These are phyloP conservation scores for Arctostaphylos glauca DNA, from an alignment of 148 eudicot species.

Conservation along the genomic window DNA sequence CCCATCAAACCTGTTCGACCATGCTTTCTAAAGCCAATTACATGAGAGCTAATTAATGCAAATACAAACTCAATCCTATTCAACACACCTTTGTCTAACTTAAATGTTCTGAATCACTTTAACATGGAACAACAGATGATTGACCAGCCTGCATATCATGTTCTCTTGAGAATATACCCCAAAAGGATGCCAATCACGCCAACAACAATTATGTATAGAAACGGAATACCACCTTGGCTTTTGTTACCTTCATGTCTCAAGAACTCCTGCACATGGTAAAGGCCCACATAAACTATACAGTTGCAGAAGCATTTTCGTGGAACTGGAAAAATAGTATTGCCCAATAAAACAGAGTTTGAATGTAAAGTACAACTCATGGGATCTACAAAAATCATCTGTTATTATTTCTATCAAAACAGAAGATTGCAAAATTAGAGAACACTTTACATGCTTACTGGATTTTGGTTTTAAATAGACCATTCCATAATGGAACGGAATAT, in stretches of 20 bases:
- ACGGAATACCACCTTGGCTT: constrained; percentile 47
- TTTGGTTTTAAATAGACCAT: background rate
- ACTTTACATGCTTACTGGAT: background rate
- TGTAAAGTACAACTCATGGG: background rate
- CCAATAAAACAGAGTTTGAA: background rate
- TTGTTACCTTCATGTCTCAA: constrained; percentile 53
- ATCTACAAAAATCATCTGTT: background rate
- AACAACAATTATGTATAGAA: constrained; percentile 48
- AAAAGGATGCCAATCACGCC: constrained; percentile 60
- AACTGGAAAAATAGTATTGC: background rate
- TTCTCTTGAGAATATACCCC: constrained; percentile 62
- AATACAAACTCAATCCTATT: constrained; percentile 9
- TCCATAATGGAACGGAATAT: background rate
- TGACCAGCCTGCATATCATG: constrained; percentile 18
- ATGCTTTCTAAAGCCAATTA: constrained; percentile 22
- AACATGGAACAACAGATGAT: constrained; percentile 13
- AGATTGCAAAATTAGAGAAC: background rate
- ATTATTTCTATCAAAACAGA: background rate
- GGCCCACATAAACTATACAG: background rate
- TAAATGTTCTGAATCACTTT: constrained; percentile 10
- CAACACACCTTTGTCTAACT: constrained; percentile 15
- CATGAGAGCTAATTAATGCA: constrained; percentile 19
- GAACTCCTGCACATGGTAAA: constrained; percentile 46
- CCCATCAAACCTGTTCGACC: constrained; percentile 26
- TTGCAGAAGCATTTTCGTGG: background rate